Evolutionary conservation across 2,329 filamentous ascomycete species (phyloP).

Genomic region (Phaeosphaeria sp.): DNA sequence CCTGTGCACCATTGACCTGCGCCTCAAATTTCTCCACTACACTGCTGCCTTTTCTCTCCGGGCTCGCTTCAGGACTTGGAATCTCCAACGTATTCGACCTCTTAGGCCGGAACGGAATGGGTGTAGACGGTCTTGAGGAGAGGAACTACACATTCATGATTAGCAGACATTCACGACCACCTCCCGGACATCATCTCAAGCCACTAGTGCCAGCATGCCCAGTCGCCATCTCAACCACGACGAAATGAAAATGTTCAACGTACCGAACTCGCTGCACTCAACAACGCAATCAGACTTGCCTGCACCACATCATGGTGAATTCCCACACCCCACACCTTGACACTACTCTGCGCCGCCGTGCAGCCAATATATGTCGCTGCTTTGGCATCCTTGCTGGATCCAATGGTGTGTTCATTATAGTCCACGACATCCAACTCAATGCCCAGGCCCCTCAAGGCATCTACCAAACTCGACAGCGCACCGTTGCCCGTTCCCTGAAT

Average conservation of each 20-base stretch:
- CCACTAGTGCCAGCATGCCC: no score
- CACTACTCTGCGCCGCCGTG: slow-evolving; percentile 68
- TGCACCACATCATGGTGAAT: slow-evolving; percentile 93
- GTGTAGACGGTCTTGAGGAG: slow-evolving; percentile 72
- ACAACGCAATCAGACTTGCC: slow-evolving; percentile 82
- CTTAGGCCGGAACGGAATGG: slow-evolving; percentile 67
- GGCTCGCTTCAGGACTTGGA: slow-evolving; percentile 35
- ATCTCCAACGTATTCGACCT: slow-evolving; percentile 58
- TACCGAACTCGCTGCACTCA: slow-evolving; percentile 86
- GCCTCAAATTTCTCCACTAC: slow-evolving; percentile 39
- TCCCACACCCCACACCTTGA: slow-evolving; percentile 87
- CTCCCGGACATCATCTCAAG: no score
- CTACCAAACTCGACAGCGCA: slow-evolving; percentile 85
- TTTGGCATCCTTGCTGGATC: slow-evolving; percentile 80
- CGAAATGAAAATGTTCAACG: slow-evolving; percentile 45
- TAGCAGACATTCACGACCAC: not conserved
- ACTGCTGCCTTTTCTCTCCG: slow-evolving; percentile 20
- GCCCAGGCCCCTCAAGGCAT: slow-evolving; percentile 78
- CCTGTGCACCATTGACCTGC: slow-evolving; percentile 33
- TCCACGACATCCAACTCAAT: slow-evolving; percentile 90
- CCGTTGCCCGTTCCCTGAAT: slow-evolving; percentile 86
- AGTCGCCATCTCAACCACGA: no score
- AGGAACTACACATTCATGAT: slow-evolving; percentile 65
- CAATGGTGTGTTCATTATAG: slow-evolving; percentile 96
- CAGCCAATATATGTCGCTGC: slow-evolving; percentile 97